Evolutionary conservation across 2,329 filamentous ascomycete genomes (phyloP), one percentile per base, ranked within the genome.

Genomic region (Pseudonectria buxi): DNA sequence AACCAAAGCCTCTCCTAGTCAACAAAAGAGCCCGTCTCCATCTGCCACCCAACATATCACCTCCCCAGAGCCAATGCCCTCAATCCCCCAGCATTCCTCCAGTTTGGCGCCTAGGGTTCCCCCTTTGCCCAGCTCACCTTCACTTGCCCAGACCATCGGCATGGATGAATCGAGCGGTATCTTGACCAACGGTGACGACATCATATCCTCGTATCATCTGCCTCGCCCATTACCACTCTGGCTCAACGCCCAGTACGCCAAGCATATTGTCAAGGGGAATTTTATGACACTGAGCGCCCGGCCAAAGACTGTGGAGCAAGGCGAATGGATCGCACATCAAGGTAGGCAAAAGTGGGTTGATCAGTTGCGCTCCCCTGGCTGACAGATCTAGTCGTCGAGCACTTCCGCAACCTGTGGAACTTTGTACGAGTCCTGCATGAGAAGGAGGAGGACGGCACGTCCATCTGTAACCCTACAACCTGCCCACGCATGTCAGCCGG

Each of bases 211-310:
- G 10, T 81, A 80, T 54, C 77, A 81, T 49, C 68, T 85, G 40
- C 81, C 81, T 40, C 72, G 76, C 27, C 75, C 76, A 24, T 67
- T 79, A 40, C 85, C 85, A 27, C 43, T 53, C 30, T 88, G 85
- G 78, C 77, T 88, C 53, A 83, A 85, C 54, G 74, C 82, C 33
- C 68, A 78, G 45, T 83, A 86, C 56, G 82, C 85, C 38, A 86
- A 83, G 58, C 80, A 95, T 56, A 94, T 95, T 48, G 89, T 95
- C 55, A 94, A 92, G 69, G 90, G 90, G 37, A 96, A 95, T 67
- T 95, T 96, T 58, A 87, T 95, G 82, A 95, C 90, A n/a, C 67
- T 96, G 43, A 94, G 90, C 53, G 87, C 88, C 33, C 84, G 89
- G 57, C 90, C 90, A 16, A 89, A 90, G 68, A 89, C 92, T 42